phyloP scores from a whole-genome alignment of 495 filamentous ascomycete genomes.

The Aspergillus coremiiformis region DNA sequence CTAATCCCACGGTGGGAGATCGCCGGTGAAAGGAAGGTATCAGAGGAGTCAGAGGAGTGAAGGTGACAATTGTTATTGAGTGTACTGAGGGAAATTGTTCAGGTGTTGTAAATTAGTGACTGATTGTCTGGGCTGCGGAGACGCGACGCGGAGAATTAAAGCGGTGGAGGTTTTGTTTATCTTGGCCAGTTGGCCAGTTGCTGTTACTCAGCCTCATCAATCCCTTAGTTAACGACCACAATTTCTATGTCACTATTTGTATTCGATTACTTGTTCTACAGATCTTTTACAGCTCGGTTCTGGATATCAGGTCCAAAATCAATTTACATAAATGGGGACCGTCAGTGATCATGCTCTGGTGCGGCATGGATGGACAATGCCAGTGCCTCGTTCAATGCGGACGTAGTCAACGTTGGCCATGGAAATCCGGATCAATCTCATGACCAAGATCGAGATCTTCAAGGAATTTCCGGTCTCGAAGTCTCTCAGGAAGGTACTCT shows the following conservation, averaged over 20 bases:
- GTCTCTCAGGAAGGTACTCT: conserved; percentile 75
- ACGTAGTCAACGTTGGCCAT: not conserved
- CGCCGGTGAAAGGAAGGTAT: not conserved
- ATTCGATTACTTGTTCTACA: too few relatives aligned
- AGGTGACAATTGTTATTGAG: not conserved
- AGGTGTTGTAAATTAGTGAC: too few relatives aligned
- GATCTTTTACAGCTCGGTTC: too few relatives aligned
- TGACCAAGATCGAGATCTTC: conserved; percentile 77
- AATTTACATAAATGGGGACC: not conserved
- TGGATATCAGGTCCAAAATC: not conserved
- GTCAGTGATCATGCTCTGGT: not conserved
- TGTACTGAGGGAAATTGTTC: not conserved
- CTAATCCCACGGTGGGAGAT: not conserved
- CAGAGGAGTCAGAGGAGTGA: not conserved
- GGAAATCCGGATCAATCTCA: conserved; percentile 59
- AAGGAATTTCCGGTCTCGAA: conserved; percentile 64
- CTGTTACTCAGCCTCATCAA: too few relatives aligned
- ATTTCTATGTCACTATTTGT: too few relatives aligned
- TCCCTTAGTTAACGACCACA: too few relatives aligned
- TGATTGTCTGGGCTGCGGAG: not conserved
- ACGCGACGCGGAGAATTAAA: not conserved
- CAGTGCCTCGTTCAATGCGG: not conserved
- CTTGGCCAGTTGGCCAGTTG: too few relatives aligned
- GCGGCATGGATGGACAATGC: not conserved
- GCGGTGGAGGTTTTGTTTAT: not conserved